Conservation (phyloP, 2,329 filamentous ascomycete species). For the Paecilomyces variotii region DNA sequence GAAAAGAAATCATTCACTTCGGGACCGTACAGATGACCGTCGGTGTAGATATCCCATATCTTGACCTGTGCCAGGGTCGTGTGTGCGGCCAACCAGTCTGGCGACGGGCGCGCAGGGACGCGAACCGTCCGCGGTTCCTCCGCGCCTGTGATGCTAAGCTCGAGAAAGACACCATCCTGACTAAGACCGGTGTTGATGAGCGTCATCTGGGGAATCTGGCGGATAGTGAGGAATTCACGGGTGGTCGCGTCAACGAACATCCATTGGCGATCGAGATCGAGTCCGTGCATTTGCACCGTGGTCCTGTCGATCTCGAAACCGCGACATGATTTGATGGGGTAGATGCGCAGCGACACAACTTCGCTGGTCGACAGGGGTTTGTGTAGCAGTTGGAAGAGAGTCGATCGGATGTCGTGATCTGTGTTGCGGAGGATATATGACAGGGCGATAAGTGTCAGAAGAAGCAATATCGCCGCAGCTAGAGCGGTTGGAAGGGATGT, state of each 20-base stretch:
- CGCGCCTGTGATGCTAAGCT: constrained; percentile 38
- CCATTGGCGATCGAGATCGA: constrained; percentile 58
- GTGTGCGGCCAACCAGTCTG: constrained; percentile 47
- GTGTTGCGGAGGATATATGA: not conserved
- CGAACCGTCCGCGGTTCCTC: constrained; percentile 35
- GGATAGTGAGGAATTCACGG: constrained; percentile 55
- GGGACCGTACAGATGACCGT: constrained; percentile 47
- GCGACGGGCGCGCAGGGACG: constrained; percentile 48
- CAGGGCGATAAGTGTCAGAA: not conserved
- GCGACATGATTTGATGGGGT: constrained; percentile 60
- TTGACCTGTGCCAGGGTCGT: constrained; percentile 43
- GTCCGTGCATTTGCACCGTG: constrained; percentile 46
- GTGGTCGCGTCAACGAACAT: constrained; percentile 53
- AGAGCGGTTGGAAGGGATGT: not conserved
- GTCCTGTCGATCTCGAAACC: constrained; percentile 49
- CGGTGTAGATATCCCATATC: constrained; percentile 54
- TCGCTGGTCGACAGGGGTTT: constrained; percentile 8
- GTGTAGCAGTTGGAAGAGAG: not conserved
- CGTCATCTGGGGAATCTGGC: constrained; percentile 54
- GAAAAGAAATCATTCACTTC: constrained; percentile 47
- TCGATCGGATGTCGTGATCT: not conserved
- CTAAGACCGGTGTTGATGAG: constrained; percentile 50
- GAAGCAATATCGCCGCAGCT: not conserved
- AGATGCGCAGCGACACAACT: constrained; percentile 43
- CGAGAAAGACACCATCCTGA: constrained; percentile 37